Evolutionary conservation across 176 grass and related monocot genomes (phyloP).

Genomic region (Alloteropsis semialata): DNA sequence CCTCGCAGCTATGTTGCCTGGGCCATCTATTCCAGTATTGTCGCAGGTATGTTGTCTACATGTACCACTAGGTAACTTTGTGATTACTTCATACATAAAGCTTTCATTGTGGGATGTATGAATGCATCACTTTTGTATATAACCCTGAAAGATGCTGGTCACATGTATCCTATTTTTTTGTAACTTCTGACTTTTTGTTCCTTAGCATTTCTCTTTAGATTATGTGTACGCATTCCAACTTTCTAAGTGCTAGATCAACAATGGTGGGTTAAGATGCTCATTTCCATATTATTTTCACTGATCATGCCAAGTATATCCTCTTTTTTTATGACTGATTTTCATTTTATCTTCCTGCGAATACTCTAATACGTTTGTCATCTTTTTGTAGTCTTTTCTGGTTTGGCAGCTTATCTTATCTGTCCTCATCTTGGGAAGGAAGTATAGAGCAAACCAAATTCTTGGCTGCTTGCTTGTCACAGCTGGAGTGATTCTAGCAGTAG

Average conservation of each 20-base stretch:
- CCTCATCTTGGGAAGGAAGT: conserved; percentile 79
- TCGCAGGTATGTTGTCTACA: conserved; percentile 63
- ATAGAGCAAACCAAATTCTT: conserved; percentile 69
- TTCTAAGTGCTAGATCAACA: background rate
- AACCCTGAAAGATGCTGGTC: background rate
- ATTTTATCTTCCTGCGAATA: background rate
- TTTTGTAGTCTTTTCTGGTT: conserved; percentile 88
- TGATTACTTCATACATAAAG: background rate
- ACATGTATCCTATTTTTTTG: background rate
- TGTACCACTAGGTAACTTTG: background rate
- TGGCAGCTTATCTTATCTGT: conserved; percentile 90
- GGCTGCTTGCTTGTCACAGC: conserved; percentile 80
- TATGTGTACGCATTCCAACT: conserved; percentile 10
- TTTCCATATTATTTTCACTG: background rate
- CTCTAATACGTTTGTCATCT: conserved; percentile 3
- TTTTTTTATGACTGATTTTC: background rate
- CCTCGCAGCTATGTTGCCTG: conserved; percentile 69
- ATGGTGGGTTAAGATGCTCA: background rate
- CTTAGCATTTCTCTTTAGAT: background rate
- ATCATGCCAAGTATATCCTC: background rate
- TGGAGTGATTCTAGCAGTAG: conserved; percentile 77
- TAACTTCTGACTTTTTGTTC: background rate
- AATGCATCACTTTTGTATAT: background rate
- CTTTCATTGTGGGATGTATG: background rate
- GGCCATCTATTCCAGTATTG: conserved; percentile 87